These are phyloP conservation scores for Cladophialophora psammophila DNA, from an alignment of 2,329 filamentous ascomycete species.

Conservation along the genomic window DNA sequence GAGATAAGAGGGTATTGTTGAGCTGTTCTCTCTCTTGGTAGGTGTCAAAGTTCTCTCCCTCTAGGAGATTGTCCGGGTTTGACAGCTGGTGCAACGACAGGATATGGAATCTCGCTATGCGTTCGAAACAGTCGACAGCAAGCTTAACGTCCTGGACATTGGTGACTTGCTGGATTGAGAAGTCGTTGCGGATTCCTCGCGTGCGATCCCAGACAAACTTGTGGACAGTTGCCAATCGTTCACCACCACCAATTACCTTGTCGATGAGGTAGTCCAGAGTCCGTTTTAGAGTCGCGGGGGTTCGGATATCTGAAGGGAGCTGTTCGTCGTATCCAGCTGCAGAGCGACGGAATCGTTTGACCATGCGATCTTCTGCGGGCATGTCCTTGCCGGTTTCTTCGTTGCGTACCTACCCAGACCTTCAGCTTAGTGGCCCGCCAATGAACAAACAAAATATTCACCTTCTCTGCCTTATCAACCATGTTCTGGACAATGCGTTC, in stretches of 20 bases:
- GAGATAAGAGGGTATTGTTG: slow-evolving; percentile 66
- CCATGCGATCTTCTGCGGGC: slow-evolving; percentile 63
- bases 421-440: slow-evolving; percentile 10
- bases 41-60: slow-evolving; percentile 61
- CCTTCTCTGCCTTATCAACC: slow-evolving; percentile 67
- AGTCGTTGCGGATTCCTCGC: slow-evolving; percentile 69
- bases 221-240: slow-evolving; percentile 61
- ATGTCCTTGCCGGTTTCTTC: slow-evolving; percentile 41
- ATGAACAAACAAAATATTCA: slow-evolving; percentile 42
- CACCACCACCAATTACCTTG: slow-evolving; percentile 59
- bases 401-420: slow-evolving; percentile 30
- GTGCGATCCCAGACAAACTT: slow-evolving; percentile 72
- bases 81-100: slow-evolving; percentile 67
- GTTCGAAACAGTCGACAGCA: slow-evolving; percentile 67
- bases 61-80: slow-evolving; percentile 55
- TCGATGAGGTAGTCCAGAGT: slow-evolving; percentile 59
- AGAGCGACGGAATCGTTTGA: slow-evolving; percentile 69
- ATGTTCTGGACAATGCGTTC: slow-evolving; percentile 68
- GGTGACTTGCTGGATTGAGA: slow-evolving; percentile 67
- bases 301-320: slow-evolving; percentile 68
- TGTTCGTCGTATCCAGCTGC: slow-evolving; percentile 70
- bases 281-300: slow-evolving; percentile 58
- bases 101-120: slow-evolving; percentile 70
- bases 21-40: slow-evolving; percentile 71
- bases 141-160: slow-evolving; percentile 63